Base-by-base conservation (phyloP, 495 filamentous ascomycete genomes). In the Aspergillus indologenus region DNA sequence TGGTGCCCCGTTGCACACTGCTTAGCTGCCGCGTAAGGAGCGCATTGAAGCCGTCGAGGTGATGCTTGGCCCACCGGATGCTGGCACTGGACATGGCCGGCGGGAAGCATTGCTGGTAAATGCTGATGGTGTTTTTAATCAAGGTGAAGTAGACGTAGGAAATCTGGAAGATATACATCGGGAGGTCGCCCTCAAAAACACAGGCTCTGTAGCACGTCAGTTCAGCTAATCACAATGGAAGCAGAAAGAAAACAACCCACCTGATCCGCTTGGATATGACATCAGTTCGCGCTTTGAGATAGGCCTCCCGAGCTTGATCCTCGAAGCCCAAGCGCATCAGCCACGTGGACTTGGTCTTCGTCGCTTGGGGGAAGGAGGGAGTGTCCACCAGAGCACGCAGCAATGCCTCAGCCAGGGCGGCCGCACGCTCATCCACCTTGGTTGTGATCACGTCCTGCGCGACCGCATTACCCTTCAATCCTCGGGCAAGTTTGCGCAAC, bases 121-220 rank as follows among this genome's bases (percentile, higher is more conserved):
- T 90, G 66, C 80, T 83, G 60, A 96, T 85, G 6, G 93, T 96
- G 70, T 96, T 96, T 54, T 86, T 85, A 70, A 97, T 95, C 61
- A 96, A 83, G 24, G 86, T 89, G 78, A 99, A 99, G 71, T 96
- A 96, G 53, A 97, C 92, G 61, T 89, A 96, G 3, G 94, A 93
- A n/a, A 99, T 82, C 69, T 96, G 89, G 76, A 89, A 96, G 65
- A 98, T 92, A 73, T 99, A 97, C 9, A 90, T 82, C 17, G 87
- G 89, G 6, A 98, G 83, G 65, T 96, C 87, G 34, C 94, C 94
- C 71, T 96, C 91, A 72, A 98, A 97, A 57, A 93, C 86, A 67
- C 92, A 95, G 79, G 92, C 89, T 60, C 91, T 94, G 57, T 56
- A 15, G 45, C 12, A 18, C 45, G 70, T 80, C 67, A 79, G 31